Conservation (phyloP, 345 rosid genomes). For the Citrus cavaleriei region DNA sequence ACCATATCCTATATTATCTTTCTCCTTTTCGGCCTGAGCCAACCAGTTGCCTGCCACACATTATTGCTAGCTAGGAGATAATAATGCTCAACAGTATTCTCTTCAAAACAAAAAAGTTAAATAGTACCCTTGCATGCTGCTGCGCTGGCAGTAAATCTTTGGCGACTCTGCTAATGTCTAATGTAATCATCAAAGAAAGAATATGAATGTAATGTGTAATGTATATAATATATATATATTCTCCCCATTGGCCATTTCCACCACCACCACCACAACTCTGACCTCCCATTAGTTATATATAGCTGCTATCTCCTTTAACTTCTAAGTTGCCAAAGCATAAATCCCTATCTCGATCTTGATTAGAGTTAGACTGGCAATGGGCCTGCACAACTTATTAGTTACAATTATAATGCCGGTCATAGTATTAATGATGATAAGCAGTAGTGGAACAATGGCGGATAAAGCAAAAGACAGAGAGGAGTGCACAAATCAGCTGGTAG, state of each 20-base stretch:
- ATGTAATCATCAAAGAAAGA: background rate
- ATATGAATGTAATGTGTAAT: background rate
- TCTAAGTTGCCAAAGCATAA: background rate
- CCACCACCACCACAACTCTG: too few relatives aligned
- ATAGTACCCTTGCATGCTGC: background rate
- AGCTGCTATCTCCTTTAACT: background rate
- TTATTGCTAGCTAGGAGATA: background rate
- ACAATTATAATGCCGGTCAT: background rate
- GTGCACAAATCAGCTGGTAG: constrained; percentile 60
- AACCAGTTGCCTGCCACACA: background rate
- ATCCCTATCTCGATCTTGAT: too few relatives aligned
- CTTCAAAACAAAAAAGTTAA: background rate
- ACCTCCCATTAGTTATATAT: too few relatives aligned
- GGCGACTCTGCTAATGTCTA: background rate
- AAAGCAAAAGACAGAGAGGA: constrained; percentile 61
- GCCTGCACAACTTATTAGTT: background rate
- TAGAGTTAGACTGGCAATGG: background rate
- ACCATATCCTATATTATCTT: background rate
- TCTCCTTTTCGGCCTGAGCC: background rate
- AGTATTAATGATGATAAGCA: background rate
- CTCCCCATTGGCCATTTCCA: background rate
- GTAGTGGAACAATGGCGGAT: constrained; percentile 23
- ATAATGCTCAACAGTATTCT: background rate
- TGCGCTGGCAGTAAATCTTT: background rate
- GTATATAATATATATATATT: too few relatives aligned